Conservation (phyloP, 129 eudicot species). For the Saposhnikovia divaricata region DNA sequence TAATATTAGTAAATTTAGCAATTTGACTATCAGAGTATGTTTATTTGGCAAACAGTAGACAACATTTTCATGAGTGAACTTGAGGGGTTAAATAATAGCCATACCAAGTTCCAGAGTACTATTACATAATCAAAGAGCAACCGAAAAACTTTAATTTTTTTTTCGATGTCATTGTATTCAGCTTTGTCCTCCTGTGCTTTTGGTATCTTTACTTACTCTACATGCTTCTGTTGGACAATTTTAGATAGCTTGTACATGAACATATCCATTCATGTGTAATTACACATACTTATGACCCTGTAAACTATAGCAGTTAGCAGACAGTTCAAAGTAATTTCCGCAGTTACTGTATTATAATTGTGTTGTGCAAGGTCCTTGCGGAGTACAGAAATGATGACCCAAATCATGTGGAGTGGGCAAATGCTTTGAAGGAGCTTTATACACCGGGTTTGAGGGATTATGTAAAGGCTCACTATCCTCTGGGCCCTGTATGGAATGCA, state of each 20-base stretch:
- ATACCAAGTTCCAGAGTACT: neutral
- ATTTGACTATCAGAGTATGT: neutral
- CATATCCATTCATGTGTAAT: neutral
- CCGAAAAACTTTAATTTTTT: neutral
- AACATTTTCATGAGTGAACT: neutral
- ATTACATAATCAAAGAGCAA: neutral
- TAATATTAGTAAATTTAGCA: neutral
- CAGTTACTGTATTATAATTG: conserved; percentile 14
- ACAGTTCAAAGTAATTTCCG: conserved; percentile 3
- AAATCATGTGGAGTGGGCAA: conserved; percentile 91
- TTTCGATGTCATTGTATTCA: neutral
- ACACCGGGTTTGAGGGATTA: conserved; percentile 89
- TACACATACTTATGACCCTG: neutral
- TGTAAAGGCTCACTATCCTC: conserved; percentile 68
- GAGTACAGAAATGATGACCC: conserved; percentile 80
- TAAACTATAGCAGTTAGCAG: neutral
- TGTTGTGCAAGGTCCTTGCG: conserved; percentile 52
- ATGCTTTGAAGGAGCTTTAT: conserved; percentile 79
- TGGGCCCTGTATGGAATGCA: conserved; percentile 89
- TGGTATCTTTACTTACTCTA: too few relatives aligned
- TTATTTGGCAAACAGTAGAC: neutral
- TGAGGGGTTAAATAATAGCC: neutral
- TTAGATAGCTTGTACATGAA: neutral
- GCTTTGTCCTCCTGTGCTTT: neutral
- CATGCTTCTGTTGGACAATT: too few relatives aligned